Conservation (phyloP, 441 rosid genomes). For the Gossypium gossypioides region DNA sequence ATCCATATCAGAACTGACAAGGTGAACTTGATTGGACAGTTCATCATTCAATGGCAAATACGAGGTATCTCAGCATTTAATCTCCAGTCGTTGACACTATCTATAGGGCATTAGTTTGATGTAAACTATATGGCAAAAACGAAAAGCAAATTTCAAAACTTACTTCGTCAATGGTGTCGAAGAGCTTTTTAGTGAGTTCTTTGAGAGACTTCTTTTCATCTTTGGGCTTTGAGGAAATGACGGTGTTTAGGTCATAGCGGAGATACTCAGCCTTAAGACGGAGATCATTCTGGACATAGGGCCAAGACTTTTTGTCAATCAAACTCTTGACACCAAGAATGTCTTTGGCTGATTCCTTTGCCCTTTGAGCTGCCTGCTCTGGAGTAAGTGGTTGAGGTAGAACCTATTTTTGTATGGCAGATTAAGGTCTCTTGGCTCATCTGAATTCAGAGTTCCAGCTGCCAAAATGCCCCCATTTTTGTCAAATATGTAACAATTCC, state of each 20-base stretch:
- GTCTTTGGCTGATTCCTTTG: constrained; percentile 83
- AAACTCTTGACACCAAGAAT: constrained; percentile 56
- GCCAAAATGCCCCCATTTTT: constrained; percentile 14
- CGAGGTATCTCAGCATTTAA: too few relatives aligned
- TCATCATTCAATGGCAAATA: too few relatives aligned
- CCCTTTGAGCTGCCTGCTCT: constrained; percentile 55
- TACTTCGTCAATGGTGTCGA: constrained; percentile 57
- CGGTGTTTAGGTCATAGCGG: constrained; percentile 79
- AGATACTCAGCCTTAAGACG: constrained; percentile 63
- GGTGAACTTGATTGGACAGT: too few relatives aligned
- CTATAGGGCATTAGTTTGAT: too few relatives aligned
- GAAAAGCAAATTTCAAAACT: constrained; percentile 4
- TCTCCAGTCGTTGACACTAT: too few relatives aligned
- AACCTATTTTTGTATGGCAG: constrained; percentile 59
- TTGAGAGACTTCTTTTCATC: constrained; percentile 64
- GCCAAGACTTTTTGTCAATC: constrained; percentile 93
- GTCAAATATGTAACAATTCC: neutral
- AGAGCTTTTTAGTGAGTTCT: constrained; percentile 73
- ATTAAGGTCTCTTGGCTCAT: constrained; percentile 63
- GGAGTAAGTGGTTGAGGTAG: constrained; percentile 65
- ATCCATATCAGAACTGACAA: neutral
- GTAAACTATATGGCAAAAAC: neutral
- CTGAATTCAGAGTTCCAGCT: constrained; percentile 88
- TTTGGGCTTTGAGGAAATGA: constrained; percentile 63
- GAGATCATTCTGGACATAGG: constrained; percentile 74